phyloP scores from a whole-genome alignment of 2,329 filamentous ascomycete genomes.

The Xylariaceae sp. region DNA sequence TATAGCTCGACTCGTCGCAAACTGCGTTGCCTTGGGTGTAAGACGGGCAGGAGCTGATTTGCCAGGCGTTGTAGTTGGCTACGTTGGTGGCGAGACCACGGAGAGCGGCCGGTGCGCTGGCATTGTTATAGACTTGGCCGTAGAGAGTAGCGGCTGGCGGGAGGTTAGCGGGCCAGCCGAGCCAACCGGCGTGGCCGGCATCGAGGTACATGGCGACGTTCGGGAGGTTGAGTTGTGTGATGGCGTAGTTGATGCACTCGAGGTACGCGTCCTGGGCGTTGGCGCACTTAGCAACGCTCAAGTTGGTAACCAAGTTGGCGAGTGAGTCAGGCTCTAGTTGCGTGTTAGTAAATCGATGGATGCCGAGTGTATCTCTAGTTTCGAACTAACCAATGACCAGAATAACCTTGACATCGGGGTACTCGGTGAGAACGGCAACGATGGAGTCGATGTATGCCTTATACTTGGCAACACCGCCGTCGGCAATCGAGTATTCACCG shows the following conservation, averaged over 20 bases:
- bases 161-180: constrained; percentile 55
- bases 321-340: constrained; percentile 51
- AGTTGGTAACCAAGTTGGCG: constrained; percentile 57
- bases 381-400: constrained; percentile 42
- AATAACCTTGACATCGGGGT: constrained; percentile 42
- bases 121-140: constrained; percentile 46
- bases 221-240: constrained; percentile 49
- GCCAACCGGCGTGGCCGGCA: constrained; percentile 56
- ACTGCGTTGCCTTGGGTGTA: constrained; percentile 43
- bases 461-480: constrained; percentile 51
- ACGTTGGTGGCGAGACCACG: constrained; percentile 56
- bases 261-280: constrained; percentile 47
- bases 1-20: constrained; percentile 55
- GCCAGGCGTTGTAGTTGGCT: constrained; percentile 54
- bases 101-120: constrained; percentile 46
- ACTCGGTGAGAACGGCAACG: constrained; percentile 39
- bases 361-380: constrained; percentile 9
- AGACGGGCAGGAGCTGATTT: constrained; percentile 39
- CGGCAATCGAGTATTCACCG: constrained; percentile 49
- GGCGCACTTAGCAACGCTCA: constrained; percentile 47
- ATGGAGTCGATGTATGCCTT: constrained; percentile 52
- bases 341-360: constrained; percentile 23
- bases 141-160: constrained; percentile 45
- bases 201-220: constrained; percentile 58
- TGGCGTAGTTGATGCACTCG: constrained; percentile 47